phyloP scores from a whole-genome alignment of 2,329 filamentous ascomycete genomes.

The Hypoxylon sp. region DNA sequence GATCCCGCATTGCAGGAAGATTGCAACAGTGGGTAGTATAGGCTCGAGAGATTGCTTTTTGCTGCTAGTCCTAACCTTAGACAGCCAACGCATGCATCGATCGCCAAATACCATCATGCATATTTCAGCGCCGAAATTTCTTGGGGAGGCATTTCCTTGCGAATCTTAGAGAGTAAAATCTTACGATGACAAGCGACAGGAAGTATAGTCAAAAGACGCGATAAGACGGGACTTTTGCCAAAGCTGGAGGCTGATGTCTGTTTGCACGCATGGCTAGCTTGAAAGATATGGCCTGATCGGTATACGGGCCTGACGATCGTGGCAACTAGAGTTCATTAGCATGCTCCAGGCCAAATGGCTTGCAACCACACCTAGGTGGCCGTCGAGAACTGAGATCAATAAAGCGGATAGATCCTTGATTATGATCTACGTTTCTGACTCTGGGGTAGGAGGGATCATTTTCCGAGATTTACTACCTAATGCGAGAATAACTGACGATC shows the following conservation, averaged over 20 bases:
- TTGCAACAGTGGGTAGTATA: constrained; percentile 11
- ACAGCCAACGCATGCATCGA: constrained; percentile 19
- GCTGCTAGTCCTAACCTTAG: constrained; percentile 25
- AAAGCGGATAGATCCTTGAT: no score
- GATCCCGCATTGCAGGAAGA: constrained; percentile 20
- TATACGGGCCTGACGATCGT: constrained; percentile 21
- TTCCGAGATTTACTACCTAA: no score
- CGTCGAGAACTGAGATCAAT: no score
- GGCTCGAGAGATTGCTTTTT: constrained; percentile 22
- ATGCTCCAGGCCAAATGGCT: no score
- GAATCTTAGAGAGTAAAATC: constrained; percentile 6
- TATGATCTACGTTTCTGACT: no score
- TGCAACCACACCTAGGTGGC: no score
- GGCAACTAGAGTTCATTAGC: no score
- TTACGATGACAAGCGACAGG: not conserved
- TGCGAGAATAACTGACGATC: no score
- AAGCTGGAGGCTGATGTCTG: no score
- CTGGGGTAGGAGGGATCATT: no score
- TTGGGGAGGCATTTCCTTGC: constrained; percentile 11
- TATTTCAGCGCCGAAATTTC: constrained; percentile 1
- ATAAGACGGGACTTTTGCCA: no score
- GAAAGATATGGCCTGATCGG: constrained; percentile 6
- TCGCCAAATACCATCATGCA: constrained; percentile 1
- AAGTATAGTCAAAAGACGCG: not conserved
- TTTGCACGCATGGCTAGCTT: constrained; percentile 5